These are phyloP conservation scores for Metarhizium guizhouense DNA, from an alignment of 2,329 filamentous ascomycete species.

Conservation along the genomic window DNA sequence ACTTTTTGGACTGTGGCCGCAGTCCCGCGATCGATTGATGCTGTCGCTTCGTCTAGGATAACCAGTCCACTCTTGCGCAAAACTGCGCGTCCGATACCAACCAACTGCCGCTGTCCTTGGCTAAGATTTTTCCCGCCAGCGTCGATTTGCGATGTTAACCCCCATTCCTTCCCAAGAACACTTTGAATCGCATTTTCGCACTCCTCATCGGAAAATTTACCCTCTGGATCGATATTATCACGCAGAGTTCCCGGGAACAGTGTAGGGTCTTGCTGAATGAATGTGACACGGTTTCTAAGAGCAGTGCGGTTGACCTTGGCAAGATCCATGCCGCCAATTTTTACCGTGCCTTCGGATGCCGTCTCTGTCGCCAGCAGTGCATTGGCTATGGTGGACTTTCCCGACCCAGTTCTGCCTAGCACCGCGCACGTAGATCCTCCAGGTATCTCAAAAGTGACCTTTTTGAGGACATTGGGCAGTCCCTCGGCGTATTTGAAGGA, in stretches of 20 bases:
- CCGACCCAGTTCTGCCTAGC: slow-evolving; percentile 76
- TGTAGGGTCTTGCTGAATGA: slow-evolving; percentile 56
- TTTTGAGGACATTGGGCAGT: slow-evolving; percentile 61
- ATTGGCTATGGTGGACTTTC: slow-evolving; percentile 69
- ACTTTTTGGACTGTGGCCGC: slow-evolving; percentile 50
- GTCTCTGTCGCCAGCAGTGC: slow-evolving; percentile 48
- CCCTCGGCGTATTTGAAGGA: slow-evolving; percentile 73
- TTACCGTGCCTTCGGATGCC: slow-evolving; percentile 40
- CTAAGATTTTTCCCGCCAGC: slow-evolving; percentile 53
- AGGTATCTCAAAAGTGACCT: slow-evolving; percentile 65
- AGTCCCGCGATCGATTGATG: slow-evolving; percentile 51
- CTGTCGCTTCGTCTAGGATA: slow-evolving; percentile 57
- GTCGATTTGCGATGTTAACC: slow-evolving; percentile 42
- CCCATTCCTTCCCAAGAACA: slow-evolving; percentile 45
- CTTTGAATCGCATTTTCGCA: slow-evolving; percentile 45
- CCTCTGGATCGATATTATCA: slow-evolving; percentile 61
- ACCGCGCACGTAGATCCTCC: slow-evolving; percentile 54
- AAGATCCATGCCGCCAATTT: slow-evolving; percentile 45
- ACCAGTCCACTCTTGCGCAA: slow-evolving; percentile 51
- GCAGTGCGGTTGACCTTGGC: slow-evolving; percentile 42
- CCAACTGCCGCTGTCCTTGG: slow-evolving; percentile 54
- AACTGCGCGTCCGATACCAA: slow-evolving; percentile 51
- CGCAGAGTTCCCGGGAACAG: slow-evolving; percentile 50
- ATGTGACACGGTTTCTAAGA: slow-evolving; percentile 49
- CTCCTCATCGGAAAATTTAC: slow-evolving; percentile 43